Evolutionary conservation across 345 rosid species (phyloP).

Genomic region (Bruguiera sexangula): DNA sequence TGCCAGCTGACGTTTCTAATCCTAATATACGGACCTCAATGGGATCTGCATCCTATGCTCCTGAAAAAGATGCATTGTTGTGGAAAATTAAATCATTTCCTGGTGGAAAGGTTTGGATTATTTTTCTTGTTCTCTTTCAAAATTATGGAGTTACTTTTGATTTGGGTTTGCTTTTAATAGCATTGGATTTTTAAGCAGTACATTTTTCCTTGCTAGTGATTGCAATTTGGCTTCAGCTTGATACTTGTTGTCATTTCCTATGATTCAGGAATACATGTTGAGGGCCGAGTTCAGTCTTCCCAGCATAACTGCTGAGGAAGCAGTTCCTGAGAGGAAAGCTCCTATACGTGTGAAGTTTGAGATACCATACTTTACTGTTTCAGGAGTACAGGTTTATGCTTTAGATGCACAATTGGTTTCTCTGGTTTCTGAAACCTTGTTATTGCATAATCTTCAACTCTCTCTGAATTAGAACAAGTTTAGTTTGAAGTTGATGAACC

Average conservation of each 20-base stretch:
- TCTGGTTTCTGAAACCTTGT: not conserved
- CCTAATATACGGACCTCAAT: constrained; percentile 84
- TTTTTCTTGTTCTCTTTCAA: not conserved
- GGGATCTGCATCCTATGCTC: constrained; percentile 90
- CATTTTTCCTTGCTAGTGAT: not conserved
- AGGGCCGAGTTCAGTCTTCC: constrained; percentile 83
- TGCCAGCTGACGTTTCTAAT: constrained; percentile 80
- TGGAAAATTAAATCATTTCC: constrained; percentile 80
- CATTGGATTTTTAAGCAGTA: not conserved
- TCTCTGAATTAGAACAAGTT: not conserved
- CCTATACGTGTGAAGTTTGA: constrained; percentile 77
- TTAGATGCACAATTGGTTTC: not conserved
- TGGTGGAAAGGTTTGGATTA: constrained; percentile 64
- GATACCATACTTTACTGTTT: constrained; percentile 83
- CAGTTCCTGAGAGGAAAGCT: constrained; percentile 67
- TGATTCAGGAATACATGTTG: constrained; percentile 74
- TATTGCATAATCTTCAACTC: not conserved
- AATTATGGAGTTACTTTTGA: not conserved
- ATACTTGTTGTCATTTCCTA: constrained; percentile 6
- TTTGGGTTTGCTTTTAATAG: not conserved
- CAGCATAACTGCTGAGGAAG: constrained; percentile 69
- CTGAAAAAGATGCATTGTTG: constrained; percentile 69
- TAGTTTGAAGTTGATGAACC: too few relatives aligned
- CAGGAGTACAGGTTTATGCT: constrained; percentile 81
- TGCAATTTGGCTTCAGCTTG: not conserved